phyloP scores from a whole-genome alignment of 768 basidiomycete genomes.

The Krasilnikovozyma curviuscula region DNA sequence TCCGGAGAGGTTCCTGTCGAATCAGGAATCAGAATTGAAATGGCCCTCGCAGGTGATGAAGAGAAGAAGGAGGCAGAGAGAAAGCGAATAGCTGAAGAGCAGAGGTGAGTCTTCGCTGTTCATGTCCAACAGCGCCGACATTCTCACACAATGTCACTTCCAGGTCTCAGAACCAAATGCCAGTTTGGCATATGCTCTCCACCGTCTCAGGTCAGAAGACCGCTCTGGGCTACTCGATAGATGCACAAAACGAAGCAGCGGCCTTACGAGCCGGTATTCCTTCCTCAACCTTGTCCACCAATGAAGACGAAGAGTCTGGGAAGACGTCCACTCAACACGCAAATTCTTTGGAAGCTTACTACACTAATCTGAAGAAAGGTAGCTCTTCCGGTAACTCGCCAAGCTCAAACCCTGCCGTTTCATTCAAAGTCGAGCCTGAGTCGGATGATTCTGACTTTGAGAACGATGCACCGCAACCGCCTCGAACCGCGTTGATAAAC shows the following conservation, averaged over 20 bases:
- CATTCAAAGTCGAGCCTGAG: too few species aligned
- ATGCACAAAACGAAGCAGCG: constrained; percentile 1
- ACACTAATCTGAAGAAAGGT: too few species aligned
- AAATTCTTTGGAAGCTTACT: too few species aligned
- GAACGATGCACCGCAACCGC: too few species aligned
- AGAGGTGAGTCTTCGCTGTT: constrained; percentile 31
- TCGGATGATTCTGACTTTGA: too few species aligned
- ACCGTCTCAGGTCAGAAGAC: constrained; percentile 87
- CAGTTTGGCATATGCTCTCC: constrained; percentile 86
- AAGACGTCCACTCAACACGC: too few species aligned
- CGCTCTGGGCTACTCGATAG: constrained; percentile 38
- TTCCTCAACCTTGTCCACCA: too few species aligned
- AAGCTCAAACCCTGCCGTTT: too few species aligned
- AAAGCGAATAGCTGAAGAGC: constrained; percentile 62
- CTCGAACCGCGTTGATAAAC: too few species aligned
- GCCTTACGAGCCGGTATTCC: neutral
- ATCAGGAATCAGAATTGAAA: constrained; percentile 39
- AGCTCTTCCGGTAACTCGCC: too few species aligned
- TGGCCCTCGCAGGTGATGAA: constrained; percentile 67
- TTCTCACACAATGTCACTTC: neutral
- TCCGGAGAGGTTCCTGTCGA: constrained; percentile 21
- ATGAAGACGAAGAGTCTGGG: too few species aligned
- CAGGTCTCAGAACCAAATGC: constrained; percentile 68
- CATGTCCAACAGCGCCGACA: neutral
- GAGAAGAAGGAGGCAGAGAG: constrained; percentile 53